These are phyloP conservation scores for Candida sp. DNA, from an alignment of 1,139 yeast species.

Conservation along the genomic window DNA sequence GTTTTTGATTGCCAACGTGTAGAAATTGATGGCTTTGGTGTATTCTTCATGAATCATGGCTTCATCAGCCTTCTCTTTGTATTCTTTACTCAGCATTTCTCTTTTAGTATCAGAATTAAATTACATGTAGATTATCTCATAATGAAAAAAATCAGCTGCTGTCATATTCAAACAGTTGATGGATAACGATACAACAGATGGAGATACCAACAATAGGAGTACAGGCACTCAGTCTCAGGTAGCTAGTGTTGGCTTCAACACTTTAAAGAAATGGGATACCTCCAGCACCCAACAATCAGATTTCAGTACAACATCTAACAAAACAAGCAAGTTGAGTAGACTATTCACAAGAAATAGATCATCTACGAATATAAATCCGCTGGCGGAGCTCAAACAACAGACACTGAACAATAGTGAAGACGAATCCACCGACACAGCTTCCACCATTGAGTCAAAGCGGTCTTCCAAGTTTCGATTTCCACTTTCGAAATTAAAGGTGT, in stretches of 20 bases:
- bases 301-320: slow-evolving; percentile 18
- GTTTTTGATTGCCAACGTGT: slow-evolving; percentile 14
- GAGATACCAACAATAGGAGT: background rate
- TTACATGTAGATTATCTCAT: too few species aligned
- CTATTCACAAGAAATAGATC: slow-evolving; percentile 35
- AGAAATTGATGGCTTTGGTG: slow-evolving; percentile 15
- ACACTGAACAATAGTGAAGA: slow-evolving; percentile 6
- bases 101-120: too few species aligned
- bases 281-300: slow-evolving; percentile 27
- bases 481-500: slow-evolving; percentile 11
- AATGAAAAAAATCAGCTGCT: too few species aligned
- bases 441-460: slow-evolving; percentile 6
- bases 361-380: slow-evolving; percentile 11
- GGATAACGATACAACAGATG: background rate
- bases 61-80: slow-evolving; percentile 9
- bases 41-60: slow-evolving; percentile 12
- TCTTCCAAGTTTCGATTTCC: slow-evolving; percentile 9
- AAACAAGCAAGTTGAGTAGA: slow-evolving; percentile 25
- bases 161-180: background rate
- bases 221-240: slow-evolving; percentile 18
- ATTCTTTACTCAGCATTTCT: background rate
- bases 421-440: background rate
- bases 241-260: slow-evolving; percentile 41
- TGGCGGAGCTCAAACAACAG: slow-evolving; percentile 7
- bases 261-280: slow-evolving; percentile 31